Percentiles rank a stretch among this genome's conserved stretches.
Conservation (phyloP, 495 filamentous ascomycete genomes). For the Schizothecium vesticola region DNA sequence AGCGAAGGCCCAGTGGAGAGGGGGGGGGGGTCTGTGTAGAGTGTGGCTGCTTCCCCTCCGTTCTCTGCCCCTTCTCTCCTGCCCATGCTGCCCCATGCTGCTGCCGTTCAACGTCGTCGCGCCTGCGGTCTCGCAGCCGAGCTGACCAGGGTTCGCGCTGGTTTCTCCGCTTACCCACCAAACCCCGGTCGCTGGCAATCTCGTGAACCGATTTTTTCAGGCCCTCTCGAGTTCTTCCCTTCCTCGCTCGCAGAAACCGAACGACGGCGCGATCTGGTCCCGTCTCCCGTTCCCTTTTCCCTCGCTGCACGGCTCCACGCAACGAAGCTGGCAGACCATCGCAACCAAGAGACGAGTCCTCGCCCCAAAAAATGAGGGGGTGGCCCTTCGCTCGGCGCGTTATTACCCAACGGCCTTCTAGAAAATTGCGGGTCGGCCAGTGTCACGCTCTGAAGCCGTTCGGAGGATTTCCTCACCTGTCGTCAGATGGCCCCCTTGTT, state of each 20-base stretch:
- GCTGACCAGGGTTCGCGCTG: slow-evolving; percentile 34
- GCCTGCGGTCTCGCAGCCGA: slow-evolving; percentile 30
- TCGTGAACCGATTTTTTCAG: slow-evolving; percentile 32
- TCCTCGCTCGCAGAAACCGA: slow-evolving; percentile 13
- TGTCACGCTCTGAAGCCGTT: slow-evolving; percentile 23
- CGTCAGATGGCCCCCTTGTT: slow-evolving; percentile 36
- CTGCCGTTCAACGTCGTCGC: background rate
- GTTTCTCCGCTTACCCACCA: slow-evolving; percentile 14
- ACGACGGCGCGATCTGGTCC: slow-evolving; percentile 14
- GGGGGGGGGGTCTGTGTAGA: slow-evolving; percentile 6
- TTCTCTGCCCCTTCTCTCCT: slow-evolving; percentile 26
- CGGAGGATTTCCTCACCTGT: slow-evolving; percentile 43
- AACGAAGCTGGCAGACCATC: background rate
- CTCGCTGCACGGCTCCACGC: slow-evolving; percentile 13
- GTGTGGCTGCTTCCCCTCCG: slow-evolving; percentile 28
- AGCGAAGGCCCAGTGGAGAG: slow-evolving; percentile 2
- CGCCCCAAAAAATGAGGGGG: background rate
- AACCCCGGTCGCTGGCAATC: slow-evolving; percentile 32
- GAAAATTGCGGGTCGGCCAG: slow-evolving; percentile 38
- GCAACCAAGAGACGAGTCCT: background rate
- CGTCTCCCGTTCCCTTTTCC: slow-evolving; percentile 37
- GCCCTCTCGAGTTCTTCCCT: background rate
- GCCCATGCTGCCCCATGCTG: background rate
- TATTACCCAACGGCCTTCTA: slow-evolving; percentile 44
- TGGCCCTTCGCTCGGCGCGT: slow-evolving; percentile 33